Conservation (phyloP, 1,284 basidiomycete species). For the Tilletia horrida region DNA sequence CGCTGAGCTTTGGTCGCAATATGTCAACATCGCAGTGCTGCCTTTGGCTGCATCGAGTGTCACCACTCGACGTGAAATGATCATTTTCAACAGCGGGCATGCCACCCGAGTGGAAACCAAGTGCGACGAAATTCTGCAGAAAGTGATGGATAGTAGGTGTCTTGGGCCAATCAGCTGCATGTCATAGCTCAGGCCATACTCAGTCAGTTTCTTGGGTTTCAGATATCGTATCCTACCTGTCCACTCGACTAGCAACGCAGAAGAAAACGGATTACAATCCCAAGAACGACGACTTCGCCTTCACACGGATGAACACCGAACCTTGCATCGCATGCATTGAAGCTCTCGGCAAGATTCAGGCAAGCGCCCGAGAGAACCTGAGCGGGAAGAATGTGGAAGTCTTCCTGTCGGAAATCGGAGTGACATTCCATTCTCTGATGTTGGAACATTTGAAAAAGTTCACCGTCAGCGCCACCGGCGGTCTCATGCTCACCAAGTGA, state of each 20-base stretch:
- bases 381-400: slow-evolving; percentile 69
- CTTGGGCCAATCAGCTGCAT: not conserved
- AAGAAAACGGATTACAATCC: slow-evolving; percentile 97
- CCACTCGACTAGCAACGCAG: slow-evolving; percentile 77
- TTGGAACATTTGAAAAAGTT: slow-evolving; percentile 95
- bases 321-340: slow-evolving; percentile 87
- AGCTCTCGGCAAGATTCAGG: slow-evolving; percentile 73
- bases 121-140: slow-evolving; percentile 78
- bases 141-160: slow-evolving; percentile 72
- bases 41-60: slow-evolving; percentile 82
- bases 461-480: slow-evolving; percentile 91
- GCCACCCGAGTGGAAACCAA: slow-evolving; percentile 82
- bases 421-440: slow-evolving; percentile 87
- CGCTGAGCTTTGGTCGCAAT: slow-evolving; percentile 94
- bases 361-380: slow-evolving; percentile 69
- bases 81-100: slow-evolving; percentile 84
- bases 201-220: not conserved
- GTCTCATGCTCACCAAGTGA: slow-evolving; percentile 94
- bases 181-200: not conserved
- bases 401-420: slow-evolving; percentile 88
- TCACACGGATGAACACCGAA: slow-evolving; percentile 90
- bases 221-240: slow-evolving; percentile 57
- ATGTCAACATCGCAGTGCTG: slow-evolving; percentile 82
- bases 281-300: slow-evolving; percentile 76
- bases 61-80: slow-evolving; percentile 86